Conservation (phyloP, 2,329 filamentous ascomycete species). For the Aspergillus fructus region DNA sequence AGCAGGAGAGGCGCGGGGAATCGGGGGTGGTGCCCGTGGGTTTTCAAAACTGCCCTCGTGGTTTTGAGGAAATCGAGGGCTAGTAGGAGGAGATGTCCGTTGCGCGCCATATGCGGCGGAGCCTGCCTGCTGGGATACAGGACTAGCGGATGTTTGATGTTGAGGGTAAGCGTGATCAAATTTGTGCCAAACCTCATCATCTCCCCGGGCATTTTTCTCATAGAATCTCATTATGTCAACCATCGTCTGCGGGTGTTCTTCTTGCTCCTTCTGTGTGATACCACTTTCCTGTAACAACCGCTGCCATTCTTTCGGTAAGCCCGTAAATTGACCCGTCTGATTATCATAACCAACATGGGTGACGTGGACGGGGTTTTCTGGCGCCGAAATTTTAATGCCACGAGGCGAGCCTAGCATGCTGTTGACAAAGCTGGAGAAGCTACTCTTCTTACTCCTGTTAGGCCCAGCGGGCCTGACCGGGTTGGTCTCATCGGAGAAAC, state of each 20-base stretch:
- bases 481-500: conserved; percentile 75
- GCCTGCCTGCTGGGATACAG: conserved; percentile 40
- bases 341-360: conserved; percentile 98
- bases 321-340: conserved; percentile 92
- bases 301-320: conserved; percentile 97
- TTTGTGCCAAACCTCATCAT: conserved; percentile 92
- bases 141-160: conserved; percentile 41
- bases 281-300: conserved; percentile 91
- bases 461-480: conserved; percentile 60
- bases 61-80: conserved; percentile 84
- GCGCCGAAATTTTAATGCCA: conserved; percentile 92
- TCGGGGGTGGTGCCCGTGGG: conserved; percentile 85
- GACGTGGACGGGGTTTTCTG: conserved; percentile 95
- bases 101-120: conserved; percentile 50
- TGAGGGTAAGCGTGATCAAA: conserved; percentile 80
- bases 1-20: conserved; percentile 57
- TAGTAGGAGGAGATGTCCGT: conserved; percentile 74
- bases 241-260: conserved; percentile 92
- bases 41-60: conserved; percentile 96
- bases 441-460: conserved; percentile 75
- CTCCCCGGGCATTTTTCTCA: conserved; percentile 84
- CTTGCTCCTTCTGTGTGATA: conserved; percentile 92
- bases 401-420: conserved; percentile 81
- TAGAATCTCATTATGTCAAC: conserved; percentile 96
- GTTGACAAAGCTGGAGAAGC: conserved; percentile 84